Evolutionary conservation across 371 early-diverging fungal genomes (phyloP), one percentile per base, ranked within the genome.

Genomic region (Ordospora colligata): DNA sequence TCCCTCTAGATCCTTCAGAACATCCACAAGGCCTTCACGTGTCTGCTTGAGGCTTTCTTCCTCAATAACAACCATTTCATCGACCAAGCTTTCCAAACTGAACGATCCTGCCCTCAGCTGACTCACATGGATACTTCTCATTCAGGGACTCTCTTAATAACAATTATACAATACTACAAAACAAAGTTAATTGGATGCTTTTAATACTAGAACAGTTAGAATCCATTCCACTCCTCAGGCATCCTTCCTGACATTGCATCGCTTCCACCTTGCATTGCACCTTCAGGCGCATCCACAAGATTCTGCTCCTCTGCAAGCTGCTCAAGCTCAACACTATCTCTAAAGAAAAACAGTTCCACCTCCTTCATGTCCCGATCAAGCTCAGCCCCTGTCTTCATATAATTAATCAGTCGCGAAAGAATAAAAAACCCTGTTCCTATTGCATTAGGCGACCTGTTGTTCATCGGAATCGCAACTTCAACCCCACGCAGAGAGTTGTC

Each of bases 401-500:
- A 93, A 83, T 94, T 90, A 67, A 97, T 91, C 86, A 96, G 91
- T 84, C 95, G 91, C 78, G 93, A 92, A 81, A 97, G 88, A 73
- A 99, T 86, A 90, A 92, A 99, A 89, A 91, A 93, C 78, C 89
- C 89, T 47, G 95, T 88, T 87, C 97, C 98, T 82, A 97, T 91
- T 75, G 97, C 87, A 88, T 93, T 90, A 87, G 94, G 93, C 81
- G 91, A 91, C 87, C 93, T 89, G 90, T 96, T 99, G 91, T 99
- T 99, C 87, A 91, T 90, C 79, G 99, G 97, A 88, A 99, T 97
- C 83, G 92, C 96, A 85, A 96, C 88, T 87, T 99, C 99, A 80
- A 99, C 91, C 87, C 88, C 89, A 77, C 88, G 86, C 14, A 95
- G 87, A 44, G 91, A 89, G 47, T 93, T 90, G 88, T 97, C 97